Evolutionary conservation across 176 grass and related monocot genomes (phyloP), one percentile per base, ranked within the genome.

Genomic region (Panicum miliaceum): DNA sequence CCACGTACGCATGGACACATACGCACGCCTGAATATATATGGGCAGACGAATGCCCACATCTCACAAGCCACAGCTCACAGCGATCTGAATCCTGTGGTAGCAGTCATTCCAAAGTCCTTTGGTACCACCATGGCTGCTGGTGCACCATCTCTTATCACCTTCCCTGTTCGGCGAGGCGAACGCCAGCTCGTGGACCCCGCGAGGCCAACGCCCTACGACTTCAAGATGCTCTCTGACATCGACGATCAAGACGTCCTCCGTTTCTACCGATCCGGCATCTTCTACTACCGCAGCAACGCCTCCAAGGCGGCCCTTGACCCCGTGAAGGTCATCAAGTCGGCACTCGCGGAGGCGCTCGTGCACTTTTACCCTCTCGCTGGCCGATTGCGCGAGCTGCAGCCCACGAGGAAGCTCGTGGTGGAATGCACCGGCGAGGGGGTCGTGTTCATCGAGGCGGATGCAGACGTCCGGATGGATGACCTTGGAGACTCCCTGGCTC

Each of bases 401-500:
- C 64, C 54, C 22, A 78, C 69, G 5, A 34, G 84, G 50, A 82
- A 90, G 60, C 89, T 82, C 11, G 43, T 71, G 26, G 25, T 85
- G n/a, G 87, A 85, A 14, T 89, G 87, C 76, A 89, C 79, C 51
- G 70, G 86, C 64, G 89, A 87, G 53, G 89, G 84, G 3, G 80
- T 84, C n/a, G 73, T 80, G 57, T 91, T 91, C n/a, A 80, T 91
- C 3, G 80, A 65, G 80, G 89, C 84, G 10, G 73, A 86, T 61
- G 69, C 81, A 1, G 63, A 85, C 32, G 74, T 76, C 50, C 38
- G 63, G 3, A 48, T 91, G 48, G 61, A 78, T 2, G 76, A 87
- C 1, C 37, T 85, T 11, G 85, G 85, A 0, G 12, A 0, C 45
- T 42, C 47, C 9, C 26, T 76, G 13, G 56, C 23, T 8, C 88